Evolutionary conservation across 164 flowering plant genomes (phyloP), one percentile per base, ranked within the genome.

Genomic region (Sedum album): DNA sequence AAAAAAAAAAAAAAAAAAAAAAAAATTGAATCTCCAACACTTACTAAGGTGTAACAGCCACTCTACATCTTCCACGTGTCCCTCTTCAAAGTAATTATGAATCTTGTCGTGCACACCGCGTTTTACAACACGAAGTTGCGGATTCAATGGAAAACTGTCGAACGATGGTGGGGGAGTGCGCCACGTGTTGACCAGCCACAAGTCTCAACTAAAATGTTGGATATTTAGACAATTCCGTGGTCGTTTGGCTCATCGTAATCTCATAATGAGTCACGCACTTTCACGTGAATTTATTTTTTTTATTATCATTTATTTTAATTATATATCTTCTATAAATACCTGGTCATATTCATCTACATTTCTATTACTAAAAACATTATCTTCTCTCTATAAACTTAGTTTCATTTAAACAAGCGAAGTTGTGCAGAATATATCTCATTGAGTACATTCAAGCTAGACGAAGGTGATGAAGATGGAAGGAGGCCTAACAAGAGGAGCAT

Each of bases 231-330:
- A n/a, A 55, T 55, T 55, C 31, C 60, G 60, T 55, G 60, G 31
- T 25, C 60, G 60, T 51, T 51, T 51, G 60, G 60, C 25, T 51
- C 60, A 51, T n/a, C 60, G 7, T 51, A 51, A 51, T 51, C 60
- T 23, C 25, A 51, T 51, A 20, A 51, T n/a, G 60, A n/a, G 26
- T 51, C 60, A 23, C 60, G n/a, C 60, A 51, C 57, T 18, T 49
- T 49, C 57, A 49, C 57, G 41, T 6, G 6, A 38, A 10, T 38
- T 39, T 39, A 39, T 8, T 5, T n/a, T n/a, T n/a, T 39, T 1
- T 39, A 8, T 39, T 14, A 39, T 8, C 8, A 6, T 20, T 26
- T 55, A 26, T 2, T 55, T 26, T 1, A 55, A 23, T 23, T 20
- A 51, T 51, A 55, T 25, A 0, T 23, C 55, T 1, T 55, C 30